phyloP scores from a whole-genome alignment of 176 grass and related monocot species.

The Triticum turgidum region DNA sequence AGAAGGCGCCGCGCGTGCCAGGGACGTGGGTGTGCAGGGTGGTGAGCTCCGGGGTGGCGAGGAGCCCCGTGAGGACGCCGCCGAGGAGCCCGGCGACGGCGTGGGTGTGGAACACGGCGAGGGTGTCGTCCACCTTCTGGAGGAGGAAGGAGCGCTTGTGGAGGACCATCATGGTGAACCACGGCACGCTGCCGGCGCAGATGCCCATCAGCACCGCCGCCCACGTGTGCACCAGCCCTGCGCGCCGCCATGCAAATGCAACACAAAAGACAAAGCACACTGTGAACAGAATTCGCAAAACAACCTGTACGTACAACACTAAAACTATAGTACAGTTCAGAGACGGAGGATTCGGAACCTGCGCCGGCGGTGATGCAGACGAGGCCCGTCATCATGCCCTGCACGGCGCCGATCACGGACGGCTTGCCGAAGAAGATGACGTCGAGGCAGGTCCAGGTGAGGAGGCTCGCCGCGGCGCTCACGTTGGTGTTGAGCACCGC shows the following conservation, averaged over 20 bases:
- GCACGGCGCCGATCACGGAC: slow-evolving; percentile 70
- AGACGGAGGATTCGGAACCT: slow-evolving; percentile 25
- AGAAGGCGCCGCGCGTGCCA: slow-evolving; percentile 52
- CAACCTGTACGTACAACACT: background rate
- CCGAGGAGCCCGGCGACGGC: slow-evolving; percentile 65
- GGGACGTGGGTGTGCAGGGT: slow-evolving; percentile 43
- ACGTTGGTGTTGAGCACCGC: slow-evolving; percentile 77
- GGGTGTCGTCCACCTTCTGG: slow-evolving; percentile 77
- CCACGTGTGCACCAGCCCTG: slow-evolving; percentile 78
- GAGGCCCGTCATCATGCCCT: slow-evolving; percentile 86
- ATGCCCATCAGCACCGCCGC: slow-evolving; percentile 74
- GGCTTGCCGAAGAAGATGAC: slow-evolving; percentile 78
- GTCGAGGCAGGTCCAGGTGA: slow-evolving; percentile 78
- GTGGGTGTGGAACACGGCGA: slow-evolving; percentile 75
- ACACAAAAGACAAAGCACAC: background rate
- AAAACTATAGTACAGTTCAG: background rate
- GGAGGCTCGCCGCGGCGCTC: slow-evolving; percentile 63
- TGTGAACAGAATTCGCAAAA: background rate
- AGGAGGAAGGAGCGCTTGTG: slow-evolving; percentile 63
- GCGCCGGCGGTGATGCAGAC: slow-evolving; percentile 74
- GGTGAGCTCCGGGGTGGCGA: slow-evolving; percentile 59
- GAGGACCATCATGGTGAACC: slow-evolving; percentile 81
- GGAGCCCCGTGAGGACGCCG: slow-evolving; percentile 61
- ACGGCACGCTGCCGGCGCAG: slow-evolving; percentile 51
- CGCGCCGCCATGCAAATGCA: background rate